Evolutionary conservation across 257 asterid genomes (phyloP).

Genomic region (Cruciata laevipes): DNA sequence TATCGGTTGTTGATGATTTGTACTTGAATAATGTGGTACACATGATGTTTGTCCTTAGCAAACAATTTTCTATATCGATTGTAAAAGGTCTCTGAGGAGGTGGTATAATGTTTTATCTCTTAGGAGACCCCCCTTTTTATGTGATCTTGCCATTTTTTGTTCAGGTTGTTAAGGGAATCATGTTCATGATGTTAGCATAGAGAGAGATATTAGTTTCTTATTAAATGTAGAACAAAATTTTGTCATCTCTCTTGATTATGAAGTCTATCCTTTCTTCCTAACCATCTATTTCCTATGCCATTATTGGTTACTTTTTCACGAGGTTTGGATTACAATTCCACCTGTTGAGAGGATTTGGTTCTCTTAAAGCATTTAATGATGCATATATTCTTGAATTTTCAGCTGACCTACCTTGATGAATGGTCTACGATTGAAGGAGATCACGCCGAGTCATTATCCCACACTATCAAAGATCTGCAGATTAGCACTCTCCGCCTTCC

Average conservation of each 20-base stretch:
- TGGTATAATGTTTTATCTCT: neutral
- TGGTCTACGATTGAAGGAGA: slow-evolving; percentile 70
- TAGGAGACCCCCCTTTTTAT: neutral
- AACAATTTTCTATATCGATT: neutral
- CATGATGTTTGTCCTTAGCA: neutral
- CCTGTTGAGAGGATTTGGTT: neutral
- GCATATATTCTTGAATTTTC: slow-evolving; percentile 15
- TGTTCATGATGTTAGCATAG: neutral
- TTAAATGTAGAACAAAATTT: neutral
- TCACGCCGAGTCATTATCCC: slow-evolving; percentile 51
- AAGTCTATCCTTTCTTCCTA: neutral
- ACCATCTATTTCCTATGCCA: neutral
- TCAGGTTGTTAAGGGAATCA: neutral
- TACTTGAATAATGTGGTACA: neutral
- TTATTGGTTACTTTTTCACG: neutral
- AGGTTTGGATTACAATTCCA: neutral
- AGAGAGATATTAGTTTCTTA: neutral
- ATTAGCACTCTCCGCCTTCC: slow-evolving; percentile 71
- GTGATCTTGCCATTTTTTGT: neutral
- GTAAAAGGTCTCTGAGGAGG: neutral
- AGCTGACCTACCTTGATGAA: slow-evolving; percentile 56
- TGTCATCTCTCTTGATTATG: neutral
- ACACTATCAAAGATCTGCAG: slow-evolving; percentile 55
- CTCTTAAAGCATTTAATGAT: neutral
- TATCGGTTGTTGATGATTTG: neutral